Base-by-base conservation (phyloP, 1,284 basidiomycete species). In the Dichomitus squalens region DNA sequence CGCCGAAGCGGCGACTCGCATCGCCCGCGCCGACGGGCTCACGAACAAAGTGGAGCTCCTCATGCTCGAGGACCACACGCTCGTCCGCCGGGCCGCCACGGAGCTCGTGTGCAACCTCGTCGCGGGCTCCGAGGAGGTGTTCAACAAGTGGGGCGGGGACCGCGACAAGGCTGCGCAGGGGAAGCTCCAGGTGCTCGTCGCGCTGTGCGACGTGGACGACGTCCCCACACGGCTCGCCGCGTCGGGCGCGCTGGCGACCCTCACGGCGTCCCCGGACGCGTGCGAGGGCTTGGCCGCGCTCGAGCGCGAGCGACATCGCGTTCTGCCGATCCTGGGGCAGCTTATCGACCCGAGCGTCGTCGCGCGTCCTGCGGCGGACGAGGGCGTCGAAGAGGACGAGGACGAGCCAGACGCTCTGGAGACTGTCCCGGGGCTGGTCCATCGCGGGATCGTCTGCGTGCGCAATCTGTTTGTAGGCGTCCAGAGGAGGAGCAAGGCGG, bases 21-120 rank as follows among this genome's bases (percentile, higher is more conserved):
- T 96, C 39, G 84, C 84, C 1, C 75, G 74, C 52, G 75, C 80
- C 0, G 79, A 85, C n/a, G 83, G 85, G 3, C 70, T 95, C 21
- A 67, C 93, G 49, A 78, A 79, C 67, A 86, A 84, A 58, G 78
- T 93, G 7, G 94, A 96, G 68, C 80, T 92, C n/a, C 71, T 93
- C 21, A 80, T 98, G 68, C 75, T 96, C 33, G 91, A 93, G 66
- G 92, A 95, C 54, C 90, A 98, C 69, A 74, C 73, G 0, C 81
- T 98, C 62, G 79, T 96, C 47, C 85, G 94, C 18, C 80, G 96
- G 56, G 96, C 96, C 0, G 87, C 94, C 0, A 88, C 88, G 52
- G 95, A 99, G 73, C 83, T 98, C n/a, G 78, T 96, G 2, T 98
- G 96, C 79, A 99, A 99, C 73, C 81, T 99, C 25, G 81, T 95